Evolutionary conservation across 2,329 filamentous ascomycete species (phyloP), one percentile per base, ranked within the genome.

Genomic region (Mollisia scopiformis): DNA sequence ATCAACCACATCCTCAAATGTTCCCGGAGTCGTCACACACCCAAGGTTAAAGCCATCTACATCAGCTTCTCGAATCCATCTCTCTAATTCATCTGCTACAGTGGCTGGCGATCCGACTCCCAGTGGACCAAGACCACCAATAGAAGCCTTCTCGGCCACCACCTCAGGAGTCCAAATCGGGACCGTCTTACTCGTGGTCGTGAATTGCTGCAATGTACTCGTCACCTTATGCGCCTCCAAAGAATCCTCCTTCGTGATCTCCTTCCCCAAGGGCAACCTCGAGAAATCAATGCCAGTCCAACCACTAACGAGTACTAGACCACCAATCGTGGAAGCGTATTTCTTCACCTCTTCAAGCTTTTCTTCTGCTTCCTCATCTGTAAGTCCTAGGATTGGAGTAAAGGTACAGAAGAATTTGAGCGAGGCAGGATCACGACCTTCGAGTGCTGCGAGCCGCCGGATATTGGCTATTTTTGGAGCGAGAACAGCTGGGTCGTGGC

Each of bases 41-140:
- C 84, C 84, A 72, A 92, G 82, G 70, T 92, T 92, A 75, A 92
- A 92, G 0, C 89, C 89, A 69, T 92, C 89, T 1, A 92, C 83
- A 65, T 90, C 89, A 0, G 86, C 88, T 71, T 90, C 88, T 10
- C 77, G 69, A 0, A 91, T 78, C 88, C 88, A 92, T 0, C 78
- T 75, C 73, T 91, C 86, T 59, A 92, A 79, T 43, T 83, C 80
- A 70, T 92, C 87, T 0, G 83, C 80, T 30, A 91, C 83, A 33
- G 79, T 85, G 69, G 82, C 84, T 1, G 66, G 64, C 6, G 57
- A 56, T 2, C 82, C 82, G 10, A 84, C 75, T 3, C 73, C 71
- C 1, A 83, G 76, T 0, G 82, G 80, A 0, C 88, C 87, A 19
- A 90, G 82, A 1, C 89, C 89, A 5, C 89, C 88, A 10, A 91